Base-by-base conservation (phyloP, 345 rosid genomes). In the Corchorus capsularis region DNA sequence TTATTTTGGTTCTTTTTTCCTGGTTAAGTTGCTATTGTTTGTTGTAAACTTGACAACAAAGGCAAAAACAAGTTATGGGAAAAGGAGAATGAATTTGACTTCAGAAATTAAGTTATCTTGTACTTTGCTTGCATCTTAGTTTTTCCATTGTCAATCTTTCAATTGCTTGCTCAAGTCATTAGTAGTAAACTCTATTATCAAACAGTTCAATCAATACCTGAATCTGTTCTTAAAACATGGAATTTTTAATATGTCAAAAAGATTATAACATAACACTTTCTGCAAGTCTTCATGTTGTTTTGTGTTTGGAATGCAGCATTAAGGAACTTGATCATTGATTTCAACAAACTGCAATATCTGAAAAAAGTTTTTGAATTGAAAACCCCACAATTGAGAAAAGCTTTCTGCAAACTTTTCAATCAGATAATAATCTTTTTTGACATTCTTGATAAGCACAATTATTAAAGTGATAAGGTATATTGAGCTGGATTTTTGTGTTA, bases 11-110 rank as follows among this genome's bases (percentile, higher is more conserved):
- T 46, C 32, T 52, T 59, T 73, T 27, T 75, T 75, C 82, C 63
- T 72, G 71, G 61, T 78, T 52, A 72, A 59, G 70, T 52, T 60
- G 75, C 56, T 8, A 56, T 32, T 72, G 52, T 75, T 76, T 77
- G 62, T 65, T 78, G 83, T 75, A 78, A 69, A 70, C 81, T 76
- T 73, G 19, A 79, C 80, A 34, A 49, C 80, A 63, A 66, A 39
- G 74, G 80, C 72, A 61, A 63, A 67, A 65, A 72, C 75, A 56
- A 72, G 41, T 54, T 75, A 41, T 73, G 80, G 61, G 71, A 69
- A 68, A 70, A 71, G 76, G 68, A 53, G 39, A 74, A 68, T 56
- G 22, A 15, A 37, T 73, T 76, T 75, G 47, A 60, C 64, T 11
- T 55, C 63, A 72, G 2, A 20, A 72, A 4, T 54, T 8, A 6